Evolutionary conservation across 306 rosid genomes (phyloP), one percentile per base, ranked within the genome.

Genomic region (Adenanthera pavonina): DNA sequence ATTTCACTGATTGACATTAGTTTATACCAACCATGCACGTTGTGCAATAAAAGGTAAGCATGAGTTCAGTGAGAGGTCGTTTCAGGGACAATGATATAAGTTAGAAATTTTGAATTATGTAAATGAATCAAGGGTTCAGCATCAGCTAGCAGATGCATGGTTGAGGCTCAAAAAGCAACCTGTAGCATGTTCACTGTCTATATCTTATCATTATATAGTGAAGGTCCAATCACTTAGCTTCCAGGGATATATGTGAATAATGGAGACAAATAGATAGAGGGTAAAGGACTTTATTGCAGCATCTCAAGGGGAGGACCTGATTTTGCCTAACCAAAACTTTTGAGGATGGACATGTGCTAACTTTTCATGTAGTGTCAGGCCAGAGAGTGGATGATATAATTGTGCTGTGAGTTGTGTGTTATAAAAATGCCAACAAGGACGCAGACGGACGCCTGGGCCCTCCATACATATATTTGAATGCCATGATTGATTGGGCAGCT

Each of bases 361-460:
- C n/a, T n/a, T n/a, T n/a, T n/a, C n/a, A n/a, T n/a, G n/a, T 3
- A 17, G 49, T 2, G 49, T 46, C 17, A 59, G 14, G 35, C 36
- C 30, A 3, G 47, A 4, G n/a, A 70, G 74, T 46, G 56, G 74
- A 69, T 69, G 52, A 19, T 12, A 69, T 44, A 6, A 69, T 69
- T 69, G 74, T 12, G 38, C 14, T 12, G 10, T 62, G 47, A 65
- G 70, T 16, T 65, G 70, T 34, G 5, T 66, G 20, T 30, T 70
- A 46, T 25, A 36, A 48, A 70, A 47, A 47, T 13, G 75, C 59
- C 75, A 48, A 70, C 59, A 30, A 47, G 25, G 17, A 30, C 14
- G 1, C 59, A 47, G 75, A 70, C 75, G 38, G 20, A 70, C 33
- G 20, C 75, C 59, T 30, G 41, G 43, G 59, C 75, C 75, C 57